Base-by-base conservation (phyloP, 1,284 basidiomycete species). In the Anthracocystis panici-leucophaei region DNA sequence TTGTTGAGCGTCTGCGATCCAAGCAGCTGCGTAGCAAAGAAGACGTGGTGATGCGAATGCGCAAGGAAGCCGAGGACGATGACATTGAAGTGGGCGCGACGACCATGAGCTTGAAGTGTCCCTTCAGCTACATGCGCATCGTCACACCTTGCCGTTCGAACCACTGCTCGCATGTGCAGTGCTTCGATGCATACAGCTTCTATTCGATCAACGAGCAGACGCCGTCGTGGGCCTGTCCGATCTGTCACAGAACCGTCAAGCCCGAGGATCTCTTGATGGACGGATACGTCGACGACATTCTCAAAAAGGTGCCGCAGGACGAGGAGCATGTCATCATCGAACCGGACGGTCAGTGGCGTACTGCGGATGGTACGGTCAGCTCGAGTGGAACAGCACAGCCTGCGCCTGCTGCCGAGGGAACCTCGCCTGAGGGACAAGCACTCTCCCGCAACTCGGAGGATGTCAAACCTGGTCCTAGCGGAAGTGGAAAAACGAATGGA, bases 121-220 rank as follows among this genome's bases (percentile, higher is more conserved):
- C 83, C 92, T 87, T 99, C 63, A 95, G 93, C 55, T 97, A 93
- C 82, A 90, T 92, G 86, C 92, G 95, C 12, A 91, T 99, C 65
- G 88, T 86, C 29, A 92, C 90, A 0, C 96, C 97, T 2, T 92
- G 93, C 82, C 92, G 96, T 18, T 95, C 96, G 0, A 88, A 87
- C 14, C 87, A 89, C 70, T 99, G 97, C 84, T 90, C 92, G 23
- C 97, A 99, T 85, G 88, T 93, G 2, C 94, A 97, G 82, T 99
- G 97, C 86, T 99, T 99, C 85, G 97, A 99, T 85, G 95, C 95
- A 0, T 89, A 89, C 21, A 94, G 92, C 54, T 99, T 95, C 93
- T 94, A 92, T 80, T 92, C 92, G 23, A 91, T 97, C 84, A 99
- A 97, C 90, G 93, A 96, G 81, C 92, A 94, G 86, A 96, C 95